Conservation (phyloP, 352 stramenopile genomes). For the Elongisporangium undulatum region DNA sequence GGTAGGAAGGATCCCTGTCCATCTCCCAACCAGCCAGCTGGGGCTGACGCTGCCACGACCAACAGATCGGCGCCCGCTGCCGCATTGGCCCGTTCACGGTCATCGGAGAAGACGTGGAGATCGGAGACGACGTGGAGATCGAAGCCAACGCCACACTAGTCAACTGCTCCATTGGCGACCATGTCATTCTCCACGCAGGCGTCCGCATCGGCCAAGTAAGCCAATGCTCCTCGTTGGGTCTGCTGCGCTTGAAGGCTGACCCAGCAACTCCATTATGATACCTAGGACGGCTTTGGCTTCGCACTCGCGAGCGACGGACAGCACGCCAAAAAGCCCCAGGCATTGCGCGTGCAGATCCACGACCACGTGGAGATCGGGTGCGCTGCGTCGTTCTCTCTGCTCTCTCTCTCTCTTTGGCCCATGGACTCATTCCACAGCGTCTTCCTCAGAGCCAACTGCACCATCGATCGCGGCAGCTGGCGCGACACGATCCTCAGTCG, state of each 20-base stretch:
- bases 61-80: conserved; percentile 53
- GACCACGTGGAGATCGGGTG: conserved; percentile 84
- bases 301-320: conserved; percentile 44
- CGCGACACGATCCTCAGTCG: conserved; percentile 68
- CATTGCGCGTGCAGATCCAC: conserved; percentile 69
- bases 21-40: neutral
- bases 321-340: conserved; percentile 81
- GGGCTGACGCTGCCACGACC: neutral
- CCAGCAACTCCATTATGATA: neutral
- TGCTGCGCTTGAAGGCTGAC: neutral
- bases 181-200: conserved; percentile 71
- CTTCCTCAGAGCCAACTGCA: conserved; percentile 51
- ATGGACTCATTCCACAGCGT: neutral
- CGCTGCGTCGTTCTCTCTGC: conserved; percentile 1
- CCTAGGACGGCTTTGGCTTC: conserved; percentile 86
- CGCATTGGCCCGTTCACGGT: conserved; percentile 49
- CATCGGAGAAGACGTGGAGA: conserved; percentile 50
- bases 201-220: conserved; percentile 55
- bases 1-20: conserved; percentile 12
- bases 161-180: conserved; percentile 60
- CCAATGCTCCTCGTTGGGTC: conserved; percentile 1
- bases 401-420: neutral
- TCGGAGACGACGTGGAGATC: conserved; percentile 49
- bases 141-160: conserved; percentile 52
- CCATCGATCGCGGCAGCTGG: conserved; percentile 84